Evolutionary conservation across 495 filamentous ascomycete genomes (phyloP).

Genomic region (Hypoxylon intermedium): DNA sequence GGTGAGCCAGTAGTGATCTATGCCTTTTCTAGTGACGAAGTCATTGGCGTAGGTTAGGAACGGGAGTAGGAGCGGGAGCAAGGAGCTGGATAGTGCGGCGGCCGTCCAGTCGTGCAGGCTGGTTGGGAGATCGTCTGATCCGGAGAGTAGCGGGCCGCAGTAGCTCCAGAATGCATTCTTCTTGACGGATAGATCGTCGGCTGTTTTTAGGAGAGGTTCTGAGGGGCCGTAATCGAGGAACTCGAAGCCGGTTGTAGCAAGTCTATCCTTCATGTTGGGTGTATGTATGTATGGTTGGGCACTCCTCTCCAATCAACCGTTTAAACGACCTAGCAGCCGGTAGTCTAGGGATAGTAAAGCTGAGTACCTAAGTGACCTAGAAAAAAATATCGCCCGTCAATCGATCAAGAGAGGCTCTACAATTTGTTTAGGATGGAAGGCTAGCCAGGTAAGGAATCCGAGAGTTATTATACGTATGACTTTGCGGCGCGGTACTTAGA

Average conservation of each 20-base stretch:
- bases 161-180: constrained; percentile 43
- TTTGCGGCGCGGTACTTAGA: no score
- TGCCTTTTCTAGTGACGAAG: constrained; percentile 28
- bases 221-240: constrained; percentile 26
- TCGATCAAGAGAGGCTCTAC: no score
- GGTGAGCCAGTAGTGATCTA: constrained; percentile 46
- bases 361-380: no score
- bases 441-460: no score
- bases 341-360: no score
- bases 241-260: constrained; percentile 28
- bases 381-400: no score
- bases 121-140: constrained; percentile 26
- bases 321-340: no score
- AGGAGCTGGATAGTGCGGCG: constrained; percentile 22
- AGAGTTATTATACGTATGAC: no score
- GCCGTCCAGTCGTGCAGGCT: constrained; percentile 39
- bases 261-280: constrained; percentile 21
- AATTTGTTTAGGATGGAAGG: no score
- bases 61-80: constrained; percentile 35
- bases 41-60: constrained; percentile 39
- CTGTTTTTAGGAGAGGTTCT: neutral
- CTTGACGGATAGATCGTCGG: constrained; percentile 23
- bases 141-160: constrained; percentile 36
- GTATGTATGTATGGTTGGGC: neutral
- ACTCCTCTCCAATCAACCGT: neutral